Evolutionary conservation across 73 alveolate species (phyloP).

Genomic region (Uronychia binucleata): DNA sequence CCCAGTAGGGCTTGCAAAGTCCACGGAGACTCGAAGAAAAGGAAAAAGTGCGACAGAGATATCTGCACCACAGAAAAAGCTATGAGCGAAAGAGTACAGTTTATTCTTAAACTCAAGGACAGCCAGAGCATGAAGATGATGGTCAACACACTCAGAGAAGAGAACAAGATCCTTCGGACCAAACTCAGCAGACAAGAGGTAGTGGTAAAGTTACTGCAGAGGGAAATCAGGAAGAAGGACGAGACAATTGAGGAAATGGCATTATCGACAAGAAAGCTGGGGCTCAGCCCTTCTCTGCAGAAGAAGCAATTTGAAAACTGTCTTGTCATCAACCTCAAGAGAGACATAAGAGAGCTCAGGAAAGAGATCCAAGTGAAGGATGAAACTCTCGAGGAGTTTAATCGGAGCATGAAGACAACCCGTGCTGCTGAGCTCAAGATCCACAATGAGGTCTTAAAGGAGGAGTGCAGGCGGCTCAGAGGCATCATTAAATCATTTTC

Average conservation of each 20-base stretch:
- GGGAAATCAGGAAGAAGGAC: background rate
- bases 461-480: background rate
- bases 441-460: background rate
- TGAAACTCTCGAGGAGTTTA: background rate
- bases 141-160: background rate
- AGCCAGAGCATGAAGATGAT: background rate
- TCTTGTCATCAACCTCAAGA: background rate
- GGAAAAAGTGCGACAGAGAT: background rate
- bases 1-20: background rate
- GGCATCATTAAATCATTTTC: background rate
- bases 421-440: background rate
- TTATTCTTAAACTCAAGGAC: background rate
- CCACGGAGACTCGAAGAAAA: background rate
- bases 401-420: background rate
- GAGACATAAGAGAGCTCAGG: background rate
- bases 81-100: no score
- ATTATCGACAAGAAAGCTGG: background rate
- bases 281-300: background rate
- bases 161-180: background rate
- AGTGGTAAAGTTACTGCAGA: background rate
- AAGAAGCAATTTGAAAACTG: background rate
- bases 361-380: background rate
- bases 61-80: background rate
- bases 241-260: background rate
- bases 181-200: no score